phyloP scores from a whole-genome alignment of 1,284 basidiomycete genomes.

The Tausonia pullulans region DNA sequence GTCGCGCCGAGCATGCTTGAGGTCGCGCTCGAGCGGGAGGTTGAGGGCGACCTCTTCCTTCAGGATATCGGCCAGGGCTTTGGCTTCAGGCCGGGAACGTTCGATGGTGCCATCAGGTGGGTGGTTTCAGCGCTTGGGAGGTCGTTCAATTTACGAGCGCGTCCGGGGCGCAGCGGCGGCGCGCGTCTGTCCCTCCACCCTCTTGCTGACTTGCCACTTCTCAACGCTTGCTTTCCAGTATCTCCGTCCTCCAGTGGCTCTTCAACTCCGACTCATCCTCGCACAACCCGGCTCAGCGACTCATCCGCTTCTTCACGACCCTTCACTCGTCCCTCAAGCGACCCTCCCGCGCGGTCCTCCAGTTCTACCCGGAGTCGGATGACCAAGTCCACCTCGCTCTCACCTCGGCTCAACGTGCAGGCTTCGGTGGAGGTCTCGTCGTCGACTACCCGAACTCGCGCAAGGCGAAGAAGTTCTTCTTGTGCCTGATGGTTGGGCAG shows the following conservation, averaged over 20 bases:
- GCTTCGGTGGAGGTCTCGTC: slow-evolving; percentile 92
- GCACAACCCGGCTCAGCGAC: slow-evolving; percentile 82
- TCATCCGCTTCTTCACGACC: slow-evolving; percentile 91
- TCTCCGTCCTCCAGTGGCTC: slow-evolving; percentile 97
- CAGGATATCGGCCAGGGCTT: slow-evolving; percentile 91
- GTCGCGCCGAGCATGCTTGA: slow-evolving; percentile 96
- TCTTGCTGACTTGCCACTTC: background rate
- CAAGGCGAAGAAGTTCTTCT: slow-evolving; percentile 83
- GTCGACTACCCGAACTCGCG: slow-evolving; percentile 96
- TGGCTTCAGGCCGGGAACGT: slow-evolving; percentile 88
- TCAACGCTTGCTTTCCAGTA: slow-evolving; percentile 41
- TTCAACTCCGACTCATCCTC: slow-evolving; percentile 91
- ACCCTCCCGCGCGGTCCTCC: slow-evolving; percentile 81
- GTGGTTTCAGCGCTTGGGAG: slow-evolving; percentile 19
- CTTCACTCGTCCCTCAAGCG: slow-evolving; percentile 84
- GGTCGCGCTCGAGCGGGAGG: slow-evolving; percentile 83
- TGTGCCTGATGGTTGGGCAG: slow-evolving; percentile 64
- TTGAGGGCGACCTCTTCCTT: slow-evolving; percentile 84
- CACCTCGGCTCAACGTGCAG: slow-evolving; percentile 80
- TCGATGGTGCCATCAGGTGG: slow-evolving; percentile 94
- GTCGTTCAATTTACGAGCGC: no score
- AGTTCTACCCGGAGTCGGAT: slow-evolving; percentile 86
- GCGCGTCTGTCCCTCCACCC: background rate
- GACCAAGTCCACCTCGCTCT: slow-evolving; percentile 95
- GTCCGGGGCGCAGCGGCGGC: no score